A percentile compares a stretch with the other conserved stretches of the same genome.
Evolutionary conservation across 148 eudicot species (phyloP).

Genomic region (Diospyros lotus): DNA sequence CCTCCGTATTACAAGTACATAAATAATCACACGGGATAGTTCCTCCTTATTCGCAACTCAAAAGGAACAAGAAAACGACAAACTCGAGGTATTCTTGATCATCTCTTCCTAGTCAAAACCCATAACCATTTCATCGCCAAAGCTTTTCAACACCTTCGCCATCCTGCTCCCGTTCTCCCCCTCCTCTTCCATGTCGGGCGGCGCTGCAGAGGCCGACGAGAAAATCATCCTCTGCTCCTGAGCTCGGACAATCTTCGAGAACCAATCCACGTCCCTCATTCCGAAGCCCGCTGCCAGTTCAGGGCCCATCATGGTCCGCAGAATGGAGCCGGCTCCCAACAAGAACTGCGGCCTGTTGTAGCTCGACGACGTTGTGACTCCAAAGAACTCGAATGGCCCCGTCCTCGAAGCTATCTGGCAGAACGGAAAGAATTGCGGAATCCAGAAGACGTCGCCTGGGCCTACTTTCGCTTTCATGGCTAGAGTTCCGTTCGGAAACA

Average conservation of each 20-base stretch:
- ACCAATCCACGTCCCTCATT: conserved; percentile 37
- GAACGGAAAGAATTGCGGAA: conserved; percentile 83
- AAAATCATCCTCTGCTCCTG: conserved; percentile 54
- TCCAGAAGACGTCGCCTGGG: conserved; percentile 72
- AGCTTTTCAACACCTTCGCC: conserved; percentile 24
- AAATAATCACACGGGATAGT: too few species aligned
- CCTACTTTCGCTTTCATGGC: conserved; percentile 59
- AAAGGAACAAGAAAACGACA: too few species aligned
- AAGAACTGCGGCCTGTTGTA: conserved; percentile 79
- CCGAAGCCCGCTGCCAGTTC: conserved; percentile 79
- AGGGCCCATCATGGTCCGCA: conserved; percentile 54
- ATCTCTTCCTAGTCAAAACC: too few species aligned
- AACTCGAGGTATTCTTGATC: too few species aligned
- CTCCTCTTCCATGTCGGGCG: conserved; percentile 20
- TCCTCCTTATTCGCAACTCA: too few species aligned
- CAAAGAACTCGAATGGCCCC: conserved; percentile 77
- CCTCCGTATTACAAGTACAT: too few species aligned
- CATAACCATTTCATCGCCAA: conserved; percentile 20
- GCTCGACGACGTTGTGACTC: conserved; percentile 72
- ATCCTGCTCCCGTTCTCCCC: conserved; percentile 2
- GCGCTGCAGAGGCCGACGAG: conserved; percentile 49
- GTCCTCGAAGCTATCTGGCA: conserved; percentile 78
- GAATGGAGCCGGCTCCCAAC: conserved; percentile 55
- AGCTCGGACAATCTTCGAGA: conserved; percentile 33
- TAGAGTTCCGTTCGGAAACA: conserved; percentile 68